Evolutionary conservation across 768 basidiomycete species (phyloP).

Genomic region (Termitomyces sp.): DNA sequence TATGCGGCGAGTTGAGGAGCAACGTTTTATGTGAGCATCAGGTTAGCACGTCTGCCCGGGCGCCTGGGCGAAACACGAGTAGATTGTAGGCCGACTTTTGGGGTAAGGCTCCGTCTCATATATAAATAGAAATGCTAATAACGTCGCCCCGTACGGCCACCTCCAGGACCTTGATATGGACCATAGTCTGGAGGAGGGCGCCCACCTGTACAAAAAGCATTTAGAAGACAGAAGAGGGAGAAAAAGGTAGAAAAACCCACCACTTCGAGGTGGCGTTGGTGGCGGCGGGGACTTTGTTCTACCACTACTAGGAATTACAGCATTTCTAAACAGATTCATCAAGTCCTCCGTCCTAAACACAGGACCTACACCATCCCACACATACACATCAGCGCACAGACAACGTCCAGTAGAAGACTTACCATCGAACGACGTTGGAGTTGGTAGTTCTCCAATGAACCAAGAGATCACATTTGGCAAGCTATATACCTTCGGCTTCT

Average conservation of each 20-base stretch:
- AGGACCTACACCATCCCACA: conserved; percentile 49
- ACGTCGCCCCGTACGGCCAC: conserved; percentile 22
- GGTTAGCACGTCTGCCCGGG: neutral
- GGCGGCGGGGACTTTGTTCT: conserved; percentile 56
- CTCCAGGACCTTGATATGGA: conserved; percentile 72
- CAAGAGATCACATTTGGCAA: conserved; percentile 11
- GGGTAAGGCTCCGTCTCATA: neutral
- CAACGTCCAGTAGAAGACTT: neutral
- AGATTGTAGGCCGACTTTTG: neutral
- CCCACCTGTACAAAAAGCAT: conserved; percentile 32
- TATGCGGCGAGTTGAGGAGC: neutral
- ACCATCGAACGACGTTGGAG: conserved; percentile 1
- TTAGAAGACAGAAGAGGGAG: neutral
- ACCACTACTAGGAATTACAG: conserved; percentile 65
- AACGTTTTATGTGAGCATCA: neutral
- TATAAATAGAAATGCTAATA: conserved; percentile 8
- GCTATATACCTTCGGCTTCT: conserved; percentile 2
- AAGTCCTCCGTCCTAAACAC: conserved; percentile 88
- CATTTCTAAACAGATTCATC: conserved; percentile 77
- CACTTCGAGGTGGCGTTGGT: conserved; percentile 43
- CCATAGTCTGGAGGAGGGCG: conserved; percentile 84
- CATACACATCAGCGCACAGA: neutral
- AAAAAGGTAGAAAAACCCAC: conserved; percentile 22
- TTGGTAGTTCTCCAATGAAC: conserved; percentile 11
- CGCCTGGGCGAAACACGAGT: neutral